These are phyloP conservation scores for Chlamydomonas incerta DNA, from an alignment of 139 green algal species.

Conservation along the genomic window DNA sequence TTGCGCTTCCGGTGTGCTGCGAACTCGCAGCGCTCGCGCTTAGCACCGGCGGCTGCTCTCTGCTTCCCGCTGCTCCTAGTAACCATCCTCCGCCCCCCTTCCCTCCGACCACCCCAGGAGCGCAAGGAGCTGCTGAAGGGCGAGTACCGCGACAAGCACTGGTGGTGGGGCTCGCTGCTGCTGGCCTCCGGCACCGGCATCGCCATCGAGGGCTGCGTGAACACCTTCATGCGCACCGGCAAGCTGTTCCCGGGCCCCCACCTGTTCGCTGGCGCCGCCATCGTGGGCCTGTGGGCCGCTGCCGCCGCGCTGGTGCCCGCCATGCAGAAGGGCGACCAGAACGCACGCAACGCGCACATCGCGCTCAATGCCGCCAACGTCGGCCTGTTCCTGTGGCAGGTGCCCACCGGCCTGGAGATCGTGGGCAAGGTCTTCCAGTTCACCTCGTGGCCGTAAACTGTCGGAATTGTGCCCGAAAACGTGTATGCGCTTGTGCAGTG, in stretches of 20 bases:
- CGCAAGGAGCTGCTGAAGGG: slow-evolving; percentile 90
- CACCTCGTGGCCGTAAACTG: slow-evolving; percentile 51
- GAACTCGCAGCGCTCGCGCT: no score
- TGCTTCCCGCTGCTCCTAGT: no score
- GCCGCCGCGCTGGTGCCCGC: slow-evolving; percentile 90
- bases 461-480: background rate
- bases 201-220: slow-evolving; percentile 87
- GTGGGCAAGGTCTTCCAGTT: slow-evolving; percentile 83
- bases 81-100: no score
- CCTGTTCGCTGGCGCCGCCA: slow-evolving; percentile 92
- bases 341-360: slow-evolving; percentile 91
- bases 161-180: slow-evolving; percentile 84
- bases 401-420: slow-evolving; percentile 97
- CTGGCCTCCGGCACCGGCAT: slow-evolving; percentile 89
- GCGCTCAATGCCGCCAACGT: slow-evolving; percentile 91
- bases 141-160: slow-evolving; percentile 90
- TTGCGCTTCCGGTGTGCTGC: no score
- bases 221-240: slow-evolving; percentile 94
- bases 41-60: no score
- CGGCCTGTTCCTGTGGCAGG: slow-evolving; percentile 90
- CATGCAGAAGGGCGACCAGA: slow-evolving; percentile 98
- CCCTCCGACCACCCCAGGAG: no score
- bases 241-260: slow-evolving; percentile 99
- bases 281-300: slow-evolving; percentile 92
- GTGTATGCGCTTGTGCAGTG: background rate